A percentile compares a stretch with the other conserved stretches of the same genome.
Evolutionary conservation across 805 yeast species (phyloP).

Genomic region (Brettanomyces custersianus): DNA sequence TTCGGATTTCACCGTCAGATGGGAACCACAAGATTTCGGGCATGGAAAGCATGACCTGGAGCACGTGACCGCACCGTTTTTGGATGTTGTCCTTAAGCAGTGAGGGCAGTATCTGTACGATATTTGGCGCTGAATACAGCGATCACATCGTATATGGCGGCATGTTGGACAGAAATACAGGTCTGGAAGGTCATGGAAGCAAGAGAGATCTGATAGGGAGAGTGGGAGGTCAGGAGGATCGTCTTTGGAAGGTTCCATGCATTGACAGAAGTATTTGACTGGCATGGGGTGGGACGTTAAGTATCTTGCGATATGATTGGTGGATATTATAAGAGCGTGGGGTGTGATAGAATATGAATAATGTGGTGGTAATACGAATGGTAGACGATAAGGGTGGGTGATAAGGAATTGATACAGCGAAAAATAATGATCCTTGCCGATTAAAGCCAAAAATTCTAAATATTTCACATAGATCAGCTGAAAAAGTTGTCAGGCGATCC

Average conservation of each 20-base stretch:
- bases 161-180: conserved; percentile 23
- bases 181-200: conserved; percentile 8
- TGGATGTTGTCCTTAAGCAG: conserved; percentile 13
- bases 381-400: too few relatives aligned
- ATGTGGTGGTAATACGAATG: too few relatives aligned
- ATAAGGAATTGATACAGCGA: too few relatives aligned
- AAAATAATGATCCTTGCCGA: too few relatives aligned
- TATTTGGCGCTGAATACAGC: conserved; percentile 18
- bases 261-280: conserved; percentile 3
- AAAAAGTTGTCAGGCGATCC: too few relatives aligned
- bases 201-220: conserved; percentile 11
- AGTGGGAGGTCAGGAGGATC: background rate
- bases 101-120: conserved; percentile 20
- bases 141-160: conserved; percentile 18
- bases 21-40: conserved; percentile 19
- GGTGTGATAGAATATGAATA: too few relatives aligned
- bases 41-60: conserved; percentile 26
- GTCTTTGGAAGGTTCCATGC: conserved; percentile 5
- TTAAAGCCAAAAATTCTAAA: too few relatives aligned
- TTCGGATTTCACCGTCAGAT: background rate
- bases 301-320: background rate
- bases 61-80: conserved; percentile 13
- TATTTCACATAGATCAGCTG: too few relatives aligned
- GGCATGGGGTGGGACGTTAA: background rate
- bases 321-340: too few relatives aligned